Conservation (phyloP, 2,329 filamentous ascomycete species). For the Whalleya microplaca region DNA sequence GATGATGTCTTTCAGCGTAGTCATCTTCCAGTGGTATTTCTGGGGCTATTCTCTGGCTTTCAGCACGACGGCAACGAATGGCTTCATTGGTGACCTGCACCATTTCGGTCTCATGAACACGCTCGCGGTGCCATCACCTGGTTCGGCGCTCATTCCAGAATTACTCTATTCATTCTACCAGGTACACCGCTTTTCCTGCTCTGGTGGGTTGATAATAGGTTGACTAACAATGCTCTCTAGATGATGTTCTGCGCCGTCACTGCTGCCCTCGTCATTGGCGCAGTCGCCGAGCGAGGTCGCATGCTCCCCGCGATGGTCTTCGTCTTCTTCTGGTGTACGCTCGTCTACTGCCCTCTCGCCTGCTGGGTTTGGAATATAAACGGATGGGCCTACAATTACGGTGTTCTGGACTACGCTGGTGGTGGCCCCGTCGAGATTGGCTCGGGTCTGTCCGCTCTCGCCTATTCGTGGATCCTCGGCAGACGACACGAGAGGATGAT, state of each 20-base stretch:
- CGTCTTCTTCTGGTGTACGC: conserved; percentile 91
- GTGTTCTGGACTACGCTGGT: conserved; percentile 94
- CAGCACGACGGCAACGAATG: conserved; percentile 77
- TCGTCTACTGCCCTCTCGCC: conserved; percentile 95
- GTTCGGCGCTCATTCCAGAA: conserved; percentile 85
- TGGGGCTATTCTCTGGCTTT: conserved; percentile 98
- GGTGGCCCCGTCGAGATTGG: conserved; percentile 97
- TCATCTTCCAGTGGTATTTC: conserved; percentile 99
- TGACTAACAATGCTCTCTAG: conserved; percentile 47
- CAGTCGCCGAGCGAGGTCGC: conserved; percentile 91
- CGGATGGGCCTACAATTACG: conserved; percentile 89
- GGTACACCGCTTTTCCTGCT: conserved; percentile 50
- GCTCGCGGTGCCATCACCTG: conserved; percentile 81
- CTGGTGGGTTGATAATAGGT: background rate
- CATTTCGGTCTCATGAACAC: conserved; percentile 90
- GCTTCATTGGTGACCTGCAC: conserved; percentile 87
- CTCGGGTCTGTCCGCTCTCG: conserved; percentile 89
- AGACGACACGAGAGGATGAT: conserved; percentile 99
- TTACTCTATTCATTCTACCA: conserved; percentile 94
- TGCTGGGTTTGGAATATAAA: conserved; percentile 97
- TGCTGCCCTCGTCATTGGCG: conserved; percentile 86
- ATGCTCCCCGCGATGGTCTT: conserved; percentile 95
- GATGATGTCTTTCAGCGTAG: conserved; percentile 89
- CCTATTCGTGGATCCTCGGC: conserved; percentile 94
- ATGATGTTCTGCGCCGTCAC: conserved; percentile 98